Evolutionary conservation across 2,329 filamentous ascomycete species (phyloP).

Genomic region (Aspergillus hiratsukae): DNA sequence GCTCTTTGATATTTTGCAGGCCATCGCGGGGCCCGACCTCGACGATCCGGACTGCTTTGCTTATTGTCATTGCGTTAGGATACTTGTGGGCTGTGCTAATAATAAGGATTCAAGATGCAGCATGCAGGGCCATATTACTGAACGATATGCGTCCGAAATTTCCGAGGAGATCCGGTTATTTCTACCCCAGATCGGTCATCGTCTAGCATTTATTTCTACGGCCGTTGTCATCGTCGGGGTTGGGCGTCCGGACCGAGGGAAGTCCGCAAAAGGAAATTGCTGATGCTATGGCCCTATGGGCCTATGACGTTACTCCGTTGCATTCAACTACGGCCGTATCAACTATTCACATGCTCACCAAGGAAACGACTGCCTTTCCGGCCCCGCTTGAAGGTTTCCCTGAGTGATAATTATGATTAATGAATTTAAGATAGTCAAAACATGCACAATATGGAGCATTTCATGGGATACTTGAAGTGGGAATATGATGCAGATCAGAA

Average conservation of each 20-base stretch:
- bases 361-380: background rate
- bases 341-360: background rate
- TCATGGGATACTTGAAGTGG: no score
- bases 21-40: constrained; percentile 83
- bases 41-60: constrained; percentile 54
- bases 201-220: background rate
- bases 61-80: background rate
- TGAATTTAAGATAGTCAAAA: no score
- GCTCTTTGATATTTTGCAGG: constrained; percentile 76
- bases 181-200: background rate
- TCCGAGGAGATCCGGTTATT: background rate
- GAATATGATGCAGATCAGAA: background rate
- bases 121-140: background rate
- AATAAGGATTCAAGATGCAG: background rate
- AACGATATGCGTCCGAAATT: background rate
- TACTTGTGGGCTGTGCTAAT: background rate
- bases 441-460: background rate
- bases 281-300: background rate
- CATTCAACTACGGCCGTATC: background rate
- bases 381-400: background rate
- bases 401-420: no score
- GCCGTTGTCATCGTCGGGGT: background rate
- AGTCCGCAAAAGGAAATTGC: background rate
- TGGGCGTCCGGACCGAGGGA: background rate
- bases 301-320: background rate